Base-by-base conservation (phyloP, 345 rosid species). In the Corymbia maculata region DNA sequence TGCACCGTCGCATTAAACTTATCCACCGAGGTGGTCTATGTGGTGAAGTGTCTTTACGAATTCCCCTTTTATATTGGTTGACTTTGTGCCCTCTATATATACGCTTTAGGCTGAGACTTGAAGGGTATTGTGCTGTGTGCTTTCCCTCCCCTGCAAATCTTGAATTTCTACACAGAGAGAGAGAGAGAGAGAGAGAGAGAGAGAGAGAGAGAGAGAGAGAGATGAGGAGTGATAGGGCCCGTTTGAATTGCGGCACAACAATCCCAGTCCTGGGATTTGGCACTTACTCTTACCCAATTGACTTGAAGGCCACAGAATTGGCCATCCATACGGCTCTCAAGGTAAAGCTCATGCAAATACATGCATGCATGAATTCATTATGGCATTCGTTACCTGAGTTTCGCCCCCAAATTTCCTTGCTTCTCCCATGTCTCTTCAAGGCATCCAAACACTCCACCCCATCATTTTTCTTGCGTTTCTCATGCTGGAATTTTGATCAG, bases 181-280 rank as follows among this genome's bases (percentile, higher is more conserved):
- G 66, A 68, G 2, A 75, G 66, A 59, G 66, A 68, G 2, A 75
- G 47, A 32, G 24, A 70, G 49, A 36, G 47, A 70, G 79, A 66
- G 80, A 70, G 26, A 70, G 47, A 70, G 80, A 70, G 47, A 70
- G 47, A 70, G 82, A 70, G 51, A 55, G 80, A 89, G 79, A 87
- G 15, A 93, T 93, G 96, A 93, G 91, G 88, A 94, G 90, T 88
- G 89, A 92, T 36, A 87, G 92, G 89, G 93, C 92, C 79, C 93
- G 94, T 80, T 92, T 93, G 70, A 94, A 93, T 66, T 90, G 94
- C 89, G 97, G 98, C 44, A 89, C 90, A 75, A 92, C 93, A 14
- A 93, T 97, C 79, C 98, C 99, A 42, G 87, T 93, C 51, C 88
- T 97, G 52, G 99, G 99, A 47, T 88, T 97, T 13, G 99, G 98